These are phyloP conservation scores for Ceratonia siliqua DNA, from an alignment of 306 rosid species.

Conservation along the genomic window DNA sequence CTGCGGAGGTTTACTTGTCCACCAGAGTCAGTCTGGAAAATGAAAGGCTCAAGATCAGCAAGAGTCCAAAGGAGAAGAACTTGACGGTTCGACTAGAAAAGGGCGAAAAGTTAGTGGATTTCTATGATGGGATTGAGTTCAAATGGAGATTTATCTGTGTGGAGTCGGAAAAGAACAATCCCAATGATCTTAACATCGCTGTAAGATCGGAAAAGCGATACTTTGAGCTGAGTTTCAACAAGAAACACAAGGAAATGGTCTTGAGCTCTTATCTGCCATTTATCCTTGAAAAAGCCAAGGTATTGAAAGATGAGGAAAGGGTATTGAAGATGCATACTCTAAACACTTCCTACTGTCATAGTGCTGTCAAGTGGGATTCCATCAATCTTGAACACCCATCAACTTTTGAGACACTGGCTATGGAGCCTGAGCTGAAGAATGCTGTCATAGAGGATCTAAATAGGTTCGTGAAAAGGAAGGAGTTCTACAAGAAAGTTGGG, in stretches of 20 bases:
- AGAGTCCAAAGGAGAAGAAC: constrained; percentile 58
- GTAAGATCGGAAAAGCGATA: constrained; percentile 45
- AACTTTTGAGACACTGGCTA: constrained; percentile 74
- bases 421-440: constrained; percentile 57
- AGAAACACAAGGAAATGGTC: constrained; percentile 45
- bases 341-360: constrained; percentile 25
- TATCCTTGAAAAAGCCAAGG: constrained; percentile 52
- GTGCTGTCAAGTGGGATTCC: constrained; percentile 64
- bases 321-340: constrained; percentile 72
- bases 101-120: constrained; percentile 60
- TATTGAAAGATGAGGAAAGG: constrained; percentile 49
- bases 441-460: constrained; percentile 59
- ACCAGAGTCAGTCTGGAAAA: constrained; percentile 55
- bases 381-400: constrained; percentile 85
- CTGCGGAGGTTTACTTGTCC: constrained; percentile 67
- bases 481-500: constrained; percentile 77
- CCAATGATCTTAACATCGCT: not conserved
- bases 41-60: constrained; percentile 57
- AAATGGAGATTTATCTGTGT: constrained; percentile 52
- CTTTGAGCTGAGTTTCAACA: constrained; percentile 69
- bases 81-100: constrained; percentile 60
- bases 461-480: constrained; percentile 73
- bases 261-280: constrained; percentile 52
- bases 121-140: constrained; percentile 42
- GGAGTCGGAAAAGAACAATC: constrained; percentile 43